Conservation (phyloP, 2,329 filamentous ascomycete species). For the Trichoderma asperellum region DNA sequence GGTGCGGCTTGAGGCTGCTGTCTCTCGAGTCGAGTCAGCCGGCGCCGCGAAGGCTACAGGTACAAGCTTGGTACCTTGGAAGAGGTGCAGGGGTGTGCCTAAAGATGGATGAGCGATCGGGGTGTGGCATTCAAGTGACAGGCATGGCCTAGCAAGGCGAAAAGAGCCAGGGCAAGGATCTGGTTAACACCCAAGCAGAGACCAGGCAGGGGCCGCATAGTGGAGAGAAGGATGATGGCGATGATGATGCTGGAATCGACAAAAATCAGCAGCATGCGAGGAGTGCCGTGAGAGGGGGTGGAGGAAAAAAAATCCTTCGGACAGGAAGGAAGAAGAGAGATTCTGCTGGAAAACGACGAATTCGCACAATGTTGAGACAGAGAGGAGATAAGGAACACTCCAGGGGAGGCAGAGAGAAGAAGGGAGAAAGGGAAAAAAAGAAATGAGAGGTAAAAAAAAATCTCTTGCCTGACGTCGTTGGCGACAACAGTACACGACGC, state of each 20-base stretch:
- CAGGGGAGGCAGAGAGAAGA: not conserved
- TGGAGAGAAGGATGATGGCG: slow-evolving; percentile 7
- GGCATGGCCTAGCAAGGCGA: slow-evolving; percentile 1
- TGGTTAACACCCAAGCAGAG: slow-evolving; percentile 13
- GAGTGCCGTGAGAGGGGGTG: not conserved
- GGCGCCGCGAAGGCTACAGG: not conserved
- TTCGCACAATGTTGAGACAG: not conserved
- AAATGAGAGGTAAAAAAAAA: not conserved
- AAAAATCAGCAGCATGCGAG: not conserved
- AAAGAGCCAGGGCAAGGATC: slow-evolving; percentile 14
- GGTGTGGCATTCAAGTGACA: slow-evolving; percentile 7
- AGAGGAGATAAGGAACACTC: not conserved
- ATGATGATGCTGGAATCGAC: slow-evolving; percentile 4
- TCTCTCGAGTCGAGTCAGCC: slow-evolving; percentile 8
- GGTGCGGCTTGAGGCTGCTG: slow-evolving; percentile 12
- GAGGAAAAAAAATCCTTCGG: not conserved
- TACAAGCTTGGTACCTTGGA: slow-evolving; percentile 20
- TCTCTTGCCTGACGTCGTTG: slow-evolving; percentile 11
- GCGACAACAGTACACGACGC: slow-evolving; percentile 8
- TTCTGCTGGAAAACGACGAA: not conserved
- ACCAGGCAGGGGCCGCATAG: not conserved
- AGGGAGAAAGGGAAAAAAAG: not conserved
- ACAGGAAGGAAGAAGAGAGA: not conserved
- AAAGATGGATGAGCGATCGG: not conserved
- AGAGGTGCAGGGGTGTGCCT: not conserved